phyloP scores from a whole-genome alignment of 1,284 basidiomycete species.

The Ganoderma lingzhi region DNA sequence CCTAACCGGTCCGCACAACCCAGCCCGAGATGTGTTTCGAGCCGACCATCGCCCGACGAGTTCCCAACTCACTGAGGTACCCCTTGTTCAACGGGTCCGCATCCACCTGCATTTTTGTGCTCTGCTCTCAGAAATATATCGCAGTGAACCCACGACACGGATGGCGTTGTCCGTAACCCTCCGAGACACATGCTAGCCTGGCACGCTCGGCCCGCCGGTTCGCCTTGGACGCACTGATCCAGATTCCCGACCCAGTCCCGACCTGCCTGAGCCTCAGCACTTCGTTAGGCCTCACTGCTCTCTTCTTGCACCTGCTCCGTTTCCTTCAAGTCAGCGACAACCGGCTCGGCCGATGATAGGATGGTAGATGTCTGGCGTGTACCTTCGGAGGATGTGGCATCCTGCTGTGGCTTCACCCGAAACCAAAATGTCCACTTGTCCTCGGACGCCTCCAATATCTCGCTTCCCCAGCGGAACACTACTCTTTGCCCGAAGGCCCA shows the following conservation, averaged over 20 bases:
- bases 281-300: not conserved
- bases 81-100: not conserved
- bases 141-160: not conserved
- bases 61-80: not conserved
- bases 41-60: not conserved
- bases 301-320: not conserved
- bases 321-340: not conserved
- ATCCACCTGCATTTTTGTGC: not conserved
- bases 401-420: conserved; percentile 14
- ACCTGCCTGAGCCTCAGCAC: not conserved
- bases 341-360: not conserved
- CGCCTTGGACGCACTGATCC: not conserved
- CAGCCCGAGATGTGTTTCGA: not conserved
- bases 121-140: not conserved
- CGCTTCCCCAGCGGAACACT: conserved; percentile 36
- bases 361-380: too few species aligned
- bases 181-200: not conserved
- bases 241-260: not conserved
- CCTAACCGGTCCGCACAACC: not conserved
- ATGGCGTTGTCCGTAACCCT: not conserved
- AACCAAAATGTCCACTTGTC: conserved; percentile 42
- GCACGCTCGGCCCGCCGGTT: conserved; percentile 2
- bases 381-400: not conserved
- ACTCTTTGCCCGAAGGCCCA: conserved; percentile 38
- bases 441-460: conserved; percentile 26